A percentile compares a stretch with the other conserved stretches of the same genome.
Conservation (phyloP, 371 early-diverging fungal genomes). For the Rhizopus arrhizus region DNA sequence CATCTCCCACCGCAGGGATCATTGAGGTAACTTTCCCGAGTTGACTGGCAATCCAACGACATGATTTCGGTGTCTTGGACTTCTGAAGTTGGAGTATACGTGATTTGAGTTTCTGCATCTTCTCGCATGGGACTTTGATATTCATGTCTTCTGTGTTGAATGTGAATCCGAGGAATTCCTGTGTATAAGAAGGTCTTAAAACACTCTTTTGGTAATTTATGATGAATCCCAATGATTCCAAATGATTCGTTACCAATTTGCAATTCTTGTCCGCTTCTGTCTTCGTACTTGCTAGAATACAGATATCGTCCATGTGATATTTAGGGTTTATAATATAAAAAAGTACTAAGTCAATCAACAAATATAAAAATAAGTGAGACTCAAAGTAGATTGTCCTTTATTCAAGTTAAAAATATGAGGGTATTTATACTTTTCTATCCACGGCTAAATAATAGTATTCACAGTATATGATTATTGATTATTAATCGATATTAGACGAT, state of each 20-base stretch:
- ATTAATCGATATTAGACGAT: too few species aligned
- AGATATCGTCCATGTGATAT: slow-evolving; percentile 23
- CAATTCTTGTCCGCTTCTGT: neutral
- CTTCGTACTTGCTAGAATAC: neutral
- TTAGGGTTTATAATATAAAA: too few species aligned
- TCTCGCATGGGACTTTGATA: neutral
- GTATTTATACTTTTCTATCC: too few species aligned
- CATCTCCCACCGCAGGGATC: slow-evolving; percentile 16
- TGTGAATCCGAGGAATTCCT: slow-evolving; percentile 15
- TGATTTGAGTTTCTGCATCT: slow-evolving; percentile 4
- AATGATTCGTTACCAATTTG: neutral
- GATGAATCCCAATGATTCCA: slow-evolving; percentile 3
- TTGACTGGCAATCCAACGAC: slow-evolving; percentile 9
- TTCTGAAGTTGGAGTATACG: neutral
- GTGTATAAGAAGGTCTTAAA: neutral
- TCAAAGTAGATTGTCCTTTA: too few species aligned
- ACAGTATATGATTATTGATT: too few species aligned
- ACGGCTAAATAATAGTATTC: too few species aligned
- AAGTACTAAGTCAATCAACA: too few species aligned
- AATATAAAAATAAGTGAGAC: too few species aligned
- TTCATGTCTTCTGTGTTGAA: slow-evolving; percentile 19
- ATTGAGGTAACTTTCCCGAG: slow-evolving; percentile 15
- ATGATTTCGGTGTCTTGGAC: neutral
- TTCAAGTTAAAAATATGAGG: too few species aligned
- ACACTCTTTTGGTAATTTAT: slow-evolving; percentile 14